Percentiles rank a stretch among this genome's conserved stretches.
phyloP scores from a whole-genome alignment of 352 stramenopile species.

The Phytophthora lateralis region DNA sequence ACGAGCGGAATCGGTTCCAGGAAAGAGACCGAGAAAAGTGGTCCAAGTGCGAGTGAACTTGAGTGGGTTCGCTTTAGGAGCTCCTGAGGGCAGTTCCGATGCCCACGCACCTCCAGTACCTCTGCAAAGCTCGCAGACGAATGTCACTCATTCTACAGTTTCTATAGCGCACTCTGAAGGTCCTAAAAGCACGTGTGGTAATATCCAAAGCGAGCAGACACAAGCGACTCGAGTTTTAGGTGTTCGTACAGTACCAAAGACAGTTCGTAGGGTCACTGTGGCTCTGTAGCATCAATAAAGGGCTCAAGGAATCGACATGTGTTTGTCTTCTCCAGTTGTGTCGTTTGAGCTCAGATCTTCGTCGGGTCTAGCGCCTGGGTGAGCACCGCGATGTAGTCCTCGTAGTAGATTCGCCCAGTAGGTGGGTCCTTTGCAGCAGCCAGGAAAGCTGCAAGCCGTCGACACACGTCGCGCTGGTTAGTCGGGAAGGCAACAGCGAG shows the following conservation, averaged over 20 bases:
- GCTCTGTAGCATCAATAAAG: slow-evolving; percentile 29
- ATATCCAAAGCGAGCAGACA: slow-evolving; percentile 1
- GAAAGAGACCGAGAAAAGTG: slow-evolving; percentile 36
- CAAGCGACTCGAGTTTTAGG: slow-evolving; percentile 9
- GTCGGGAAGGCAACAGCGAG: background rate
- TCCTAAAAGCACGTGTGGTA: background rate
- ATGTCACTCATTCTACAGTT: background rate
- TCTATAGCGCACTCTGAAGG: background rate
- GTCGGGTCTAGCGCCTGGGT: slow-evolving; percentile 60
- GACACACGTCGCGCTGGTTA: background rate
- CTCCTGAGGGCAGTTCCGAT: background rate
- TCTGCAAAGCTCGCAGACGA: background rate
- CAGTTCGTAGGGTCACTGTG: slow-evolving; percentile 49
- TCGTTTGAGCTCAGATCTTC: slow-evolving; percentile 20
- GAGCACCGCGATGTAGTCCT: slow-evolving; percentile 91
- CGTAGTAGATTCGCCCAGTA: slow-evolving; percentile 91
- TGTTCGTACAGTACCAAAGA: slow-evolving; percentile 26
- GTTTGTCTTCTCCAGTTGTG: background rate
- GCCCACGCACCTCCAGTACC: background rate
- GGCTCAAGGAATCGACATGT: background rate
- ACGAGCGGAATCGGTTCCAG: slow-evolving; percentile 6
- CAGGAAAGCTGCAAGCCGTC: slow-evolving; percentile 67
- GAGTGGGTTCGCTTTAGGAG: slow-evolving; percentile 29
- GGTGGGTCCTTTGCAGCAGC: slow-evolving; percentile 79
- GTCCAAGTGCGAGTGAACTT: slow-evolving; percentile 58